phyloP scores from a whole-genome alignment of 768 basidiomycete species.

The Hortiboletus campestris region DNA sequence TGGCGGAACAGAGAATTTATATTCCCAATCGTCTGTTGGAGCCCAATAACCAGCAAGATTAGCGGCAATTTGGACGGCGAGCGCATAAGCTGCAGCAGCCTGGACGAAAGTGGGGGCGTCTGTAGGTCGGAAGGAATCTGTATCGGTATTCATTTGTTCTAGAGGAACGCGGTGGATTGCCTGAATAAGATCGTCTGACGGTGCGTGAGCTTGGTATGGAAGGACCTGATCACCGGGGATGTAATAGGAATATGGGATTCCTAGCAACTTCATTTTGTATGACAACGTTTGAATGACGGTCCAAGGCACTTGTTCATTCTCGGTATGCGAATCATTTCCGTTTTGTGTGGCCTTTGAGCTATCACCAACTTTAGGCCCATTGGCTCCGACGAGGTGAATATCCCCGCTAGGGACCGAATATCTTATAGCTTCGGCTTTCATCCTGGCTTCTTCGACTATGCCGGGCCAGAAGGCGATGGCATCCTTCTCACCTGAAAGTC shows the following conservation, averaged over 20 bases:
- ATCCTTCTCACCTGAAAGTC: conserved; percentile 36
- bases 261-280: conserved; percentile 71
- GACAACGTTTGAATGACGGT: conserved; percentile 54
- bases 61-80: conserved; percentile 71
- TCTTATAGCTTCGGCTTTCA: conserved; percentile 46
- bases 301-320: conserved; percentile 45
- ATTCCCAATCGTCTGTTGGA: conserved; percentile 72
- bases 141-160: conserved; percentile 43
- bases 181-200: conserved; percentile 49
- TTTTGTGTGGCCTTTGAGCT: conserved; percentile 1
- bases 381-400: neutral
- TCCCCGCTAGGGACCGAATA: conserved; percentile 11
- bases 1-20: conserved; percentile 46
- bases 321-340: conserved; percentile 7
- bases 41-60: conserved; percentile 64
- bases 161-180: conserved; percentile 46
- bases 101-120: conserved; percentile 39
- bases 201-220: conserved; percentile 72
- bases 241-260: conserved; percentile 46
- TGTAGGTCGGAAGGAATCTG: conserved; percentile 53
- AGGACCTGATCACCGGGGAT: conserved; percentile 59
- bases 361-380: conserved; percentile 11
- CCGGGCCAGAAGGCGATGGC: conserved; percentile 75
- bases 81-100: conserved; percentile 60
- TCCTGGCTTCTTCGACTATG: conserved; percentile 54